Evolutionary conservation across 768 basidiomycete species (phyloP).

Genomic region (Cubamyces sp.): DNA sequence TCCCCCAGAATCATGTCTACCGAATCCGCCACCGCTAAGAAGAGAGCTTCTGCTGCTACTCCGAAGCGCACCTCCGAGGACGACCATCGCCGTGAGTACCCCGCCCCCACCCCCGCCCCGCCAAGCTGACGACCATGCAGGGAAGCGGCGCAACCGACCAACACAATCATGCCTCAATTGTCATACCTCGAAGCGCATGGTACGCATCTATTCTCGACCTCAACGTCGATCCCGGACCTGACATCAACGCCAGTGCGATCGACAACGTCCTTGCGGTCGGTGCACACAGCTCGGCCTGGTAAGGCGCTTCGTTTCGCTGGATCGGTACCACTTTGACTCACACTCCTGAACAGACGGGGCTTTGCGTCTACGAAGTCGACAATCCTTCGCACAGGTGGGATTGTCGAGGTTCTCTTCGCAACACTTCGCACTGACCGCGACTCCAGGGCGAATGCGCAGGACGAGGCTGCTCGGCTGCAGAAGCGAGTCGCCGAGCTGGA

Average conservation of each 20-base stretch:
- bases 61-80: conserved; percentile 41
- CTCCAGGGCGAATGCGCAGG: conserved; percentile 42
- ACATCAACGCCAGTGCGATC: conserved; percentile 44
- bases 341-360: conserved; percentile 56
- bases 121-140: conserved; percentile 30
- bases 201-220: conserved; percentile 32
- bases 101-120: conserved; percentile 21
- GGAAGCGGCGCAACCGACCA: conserved; percentile 65
- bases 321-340: neutral
- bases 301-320: conserved; percentile 22
- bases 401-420: conserved; percentile 1
- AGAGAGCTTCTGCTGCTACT: conserved; percentile 33
- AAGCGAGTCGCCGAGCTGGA: conserved; percentile 82
- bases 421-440: neutral
- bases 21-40: conserved; percentile 30
- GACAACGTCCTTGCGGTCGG: conserved; percentile 53
- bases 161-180: conserved; percentile 77
- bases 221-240: neutral
- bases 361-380: conserved; percentile 86
- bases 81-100: conserved; percentile 49
- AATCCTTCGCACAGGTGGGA: conserved; percentile 64
- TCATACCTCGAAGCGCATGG: conserved; percentile 76
- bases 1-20: conserved; percentile 30
- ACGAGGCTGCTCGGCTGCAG: conserved; percentile 68
- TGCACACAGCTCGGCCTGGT: conserved; percentile 46